A percentile compares a stretch with the other conserved stretches of the same genome.
phyloP scores from a whole-genome alignment of 345 rosid genomes.

The Geranium rotundifolium region DNA sequence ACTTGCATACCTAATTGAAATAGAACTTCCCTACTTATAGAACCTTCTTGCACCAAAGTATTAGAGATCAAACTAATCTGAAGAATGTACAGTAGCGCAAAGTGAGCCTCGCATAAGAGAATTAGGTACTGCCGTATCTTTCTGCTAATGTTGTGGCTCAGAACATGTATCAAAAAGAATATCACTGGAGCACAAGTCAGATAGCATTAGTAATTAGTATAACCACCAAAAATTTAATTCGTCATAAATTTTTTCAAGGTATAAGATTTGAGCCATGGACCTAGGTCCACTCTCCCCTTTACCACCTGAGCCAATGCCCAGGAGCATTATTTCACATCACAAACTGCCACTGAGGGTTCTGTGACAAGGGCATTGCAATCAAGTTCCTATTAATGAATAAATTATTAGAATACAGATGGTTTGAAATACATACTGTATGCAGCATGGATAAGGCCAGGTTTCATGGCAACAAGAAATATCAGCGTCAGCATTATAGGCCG shows the following conservation, averaged over 20 bases:
- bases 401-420: background rate
- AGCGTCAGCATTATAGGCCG: conserved; percentile 25
- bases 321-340: no score
- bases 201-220: background rate
- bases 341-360: no score
- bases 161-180: conserved; percentile 27
- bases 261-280: no score
- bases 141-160: conserved; percentile 25
- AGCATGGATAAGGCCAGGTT: conserved; percentile 35
- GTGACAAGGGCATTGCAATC: no score
- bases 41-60: conserved; percentile 19
- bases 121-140: conserved; percentile 22
- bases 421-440: conserved; percentile 25
- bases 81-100: conserved; percentile 27
- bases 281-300: no score
- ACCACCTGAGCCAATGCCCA: no score
- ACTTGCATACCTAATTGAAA: conserved; percentile 22
- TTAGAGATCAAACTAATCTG: conserved; percentile 23
- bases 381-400: background rate
- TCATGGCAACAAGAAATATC: conserved; percentile 25
- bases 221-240: background rate
- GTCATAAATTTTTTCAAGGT: background rate
- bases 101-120: conserved; percentile 31
- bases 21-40: conserved; percentile 16
- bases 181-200: conserved; percentile 24